These are phyloP conservation scores for Passiflora organensis DNA, from an alignment of 345 rosid species.

Conservation along the genomic window DNA sequence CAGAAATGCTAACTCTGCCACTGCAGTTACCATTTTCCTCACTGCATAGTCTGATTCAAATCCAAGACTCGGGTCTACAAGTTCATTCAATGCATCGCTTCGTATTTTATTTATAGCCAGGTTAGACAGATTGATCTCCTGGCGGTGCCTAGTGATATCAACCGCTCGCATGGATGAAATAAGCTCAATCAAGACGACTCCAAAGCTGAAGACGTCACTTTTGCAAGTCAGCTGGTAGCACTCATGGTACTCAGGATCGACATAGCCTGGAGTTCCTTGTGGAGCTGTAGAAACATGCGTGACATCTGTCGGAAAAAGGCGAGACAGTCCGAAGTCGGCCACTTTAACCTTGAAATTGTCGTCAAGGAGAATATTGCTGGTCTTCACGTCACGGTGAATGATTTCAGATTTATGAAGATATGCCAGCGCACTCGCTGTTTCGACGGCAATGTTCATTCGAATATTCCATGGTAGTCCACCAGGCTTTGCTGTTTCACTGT, in stretches of 20 bases:
- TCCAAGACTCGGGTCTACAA: constrained; percentile 68
- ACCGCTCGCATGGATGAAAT: constrained; percentile 85
- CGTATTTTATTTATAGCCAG: constrained; percentile 81
- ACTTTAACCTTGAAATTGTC: constrained; percentile 72
- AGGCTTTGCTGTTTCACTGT: constrained; percentile 56
- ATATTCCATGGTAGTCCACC: constrained; percentile 59
- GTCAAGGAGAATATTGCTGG: constrained; percentile 84
- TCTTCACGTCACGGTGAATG: constrained; percentile 86
- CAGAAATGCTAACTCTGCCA: constrained; percentile 86
- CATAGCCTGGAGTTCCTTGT: constrained; percentile 93
- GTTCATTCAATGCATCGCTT: constrained; percentile 47
- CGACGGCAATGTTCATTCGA: constrained; percentile 70
- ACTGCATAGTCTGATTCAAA: constrained; percentile 49
- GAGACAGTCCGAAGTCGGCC: constrained; percentile 87
- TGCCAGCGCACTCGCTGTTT: constrained; percentile 68
- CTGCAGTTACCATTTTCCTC: constrained; percentile 46
- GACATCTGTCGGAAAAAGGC: constrained; percentile 59
- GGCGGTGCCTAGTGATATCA: constrained; percentile 72
- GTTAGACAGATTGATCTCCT: constrained; percentile 70
- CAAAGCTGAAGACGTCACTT: constrained; percentile 88
- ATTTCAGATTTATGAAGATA: constrained; percentile 75
- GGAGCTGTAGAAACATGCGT: constrained; percentile 91
- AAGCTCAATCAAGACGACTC: constrained; percentile 57
- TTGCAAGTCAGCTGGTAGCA: constrained; percentile 78
- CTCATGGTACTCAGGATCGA: constrained; percentile 86